Percentiles rank a stretch among this genome's conserved stretches.
Conservation (phyloP, 805 yeast species). For the Cyberlindnera nakhonratchasimensis region DNA sequence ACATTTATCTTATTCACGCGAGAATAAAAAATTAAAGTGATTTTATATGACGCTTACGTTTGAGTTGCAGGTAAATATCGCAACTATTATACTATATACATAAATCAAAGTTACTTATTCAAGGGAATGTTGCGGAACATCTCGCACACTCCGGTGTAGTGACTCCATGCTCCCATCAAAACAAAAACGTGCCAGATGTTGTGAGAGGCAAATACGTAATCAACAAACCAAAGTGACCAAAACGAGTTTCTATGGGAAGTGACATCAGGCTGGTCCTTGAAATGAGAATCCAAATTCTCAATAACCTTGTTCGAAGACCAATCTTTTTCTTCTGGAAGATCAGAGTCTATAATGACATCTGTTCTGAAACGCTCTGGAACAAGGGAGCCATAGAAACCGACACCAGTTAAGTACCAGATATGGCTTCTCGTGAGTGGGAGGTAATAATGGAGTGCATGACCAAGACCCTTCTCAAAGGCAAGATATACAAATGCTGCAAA, state of each 20-base stretch:
- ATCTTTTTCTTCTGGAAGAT: constrained; percentile 35
- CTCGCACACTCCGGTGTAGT: constrained; percentile 72
- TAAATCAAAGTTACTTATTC: constrained; percentile 13
- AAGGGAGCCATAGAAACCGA: constrained; percentile 79
- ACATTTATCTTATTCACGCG: neutral
- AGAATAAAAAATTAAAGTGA: neutral
- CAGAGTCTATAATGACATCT: constrained; percentile 55
- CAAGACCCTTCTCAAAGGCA: constrained; percentile 51
- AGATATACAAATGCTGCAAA: constrained; percentile 58
- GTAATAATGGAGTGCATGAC: constrained; percentile 50
- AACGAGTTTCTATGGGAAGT: constrained; percentile 36
- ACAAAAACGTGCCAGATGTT: constrained; percentile 94
- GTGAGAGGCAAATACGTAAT: constrained; percentile 72
- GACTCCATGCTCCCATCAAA: constrained; percentile 84
- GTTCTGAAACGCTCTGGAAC: constrained; percentile 87
- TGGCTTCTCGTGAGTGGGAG: constrained; percentile 70
- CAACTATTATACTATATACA: neutral
- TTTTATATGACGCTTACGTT: neutral
- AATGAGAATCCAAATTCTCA: constrained; percentile 34
- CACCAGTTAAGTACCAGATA: constrained; percentile 76
- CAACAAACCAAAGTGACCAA: constrained; percentile 78
- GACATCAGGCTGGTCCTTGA: constrained; percentile 38
- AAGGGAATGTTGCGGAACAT: constrained; percentile 50
- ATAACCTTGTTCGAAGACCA: constrained; percentile 31
- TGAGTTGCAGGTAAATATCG: neutral